Evolutionary conservation across 805 yeast genomes (phyloP).

Genomic region (Torulaspora gathmanii): DNA sequence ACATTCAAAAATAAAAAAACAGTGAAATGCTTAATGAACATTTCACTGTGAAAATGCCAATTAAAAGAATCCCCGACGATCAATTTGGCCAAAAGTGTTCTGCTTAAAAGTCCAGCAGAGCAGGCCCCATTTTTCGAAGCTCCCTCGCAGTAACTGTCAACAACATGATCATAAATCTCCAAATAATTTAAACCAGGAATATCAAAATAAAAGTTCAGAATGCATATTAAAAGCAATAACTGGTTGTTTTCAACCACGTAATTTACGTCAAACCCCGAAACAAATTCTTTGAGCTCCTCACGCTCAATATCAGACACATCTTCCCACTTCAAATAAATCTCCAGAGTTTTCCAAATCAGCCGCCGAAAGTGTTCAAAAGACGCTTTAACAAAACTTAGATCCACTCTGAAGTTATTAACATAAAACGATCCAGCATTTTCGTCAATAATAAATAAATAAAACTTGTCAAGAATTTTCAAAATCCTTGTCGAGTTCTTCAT

Average conservation of each 20-base stretch:
- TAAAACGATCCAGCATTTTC: conserved; percentile 10
- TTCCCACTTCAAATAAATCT: conserved; percentile 17
- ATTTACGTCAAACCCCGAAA: conserved; percentile 7
- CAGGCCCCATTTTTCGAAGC: conserved; percentile 9
- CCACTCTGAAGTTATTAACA: conserved; percentile 18
- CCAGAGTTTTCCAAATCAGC: conserved; percentile 10
- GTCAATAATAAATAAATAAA: conserved; percentile 11
- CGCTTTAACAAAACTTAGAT: conserved; percentile 6
- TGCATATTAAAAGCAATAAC: conserved; percentile 16
- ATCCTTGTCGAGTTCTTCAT: conserved; percentile 9
- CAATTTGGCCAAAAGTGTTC: conserved; percentile 9
- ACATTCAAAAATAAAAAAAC: conserved; percentile 16
- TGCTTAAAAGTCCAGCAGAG: neutral
- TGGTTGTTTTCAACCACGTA: conserved; percentile 16
- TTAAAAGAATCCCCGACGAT: conserved; percentile 10
- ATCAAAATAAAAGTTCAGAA: conserved; percentile 25
- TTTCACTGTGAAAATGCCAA: conserved; percentile 20
- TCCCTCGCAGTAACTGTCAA: conserved; percentile 14
- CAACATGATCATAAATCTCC: conserved; percentile 14
- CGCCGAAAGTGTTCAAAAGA: conserved; percentile 12
- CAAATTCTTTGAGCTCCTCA: conserved; percentile 10
- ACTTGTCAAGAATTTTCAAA: conserved; percentile 12
- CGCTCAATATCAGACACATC: conserved; percentile 1
- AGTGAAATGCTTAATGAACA: conserved; percentile 19
- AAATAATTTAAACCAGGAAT: conserved; percentile 20